A percentile compares a stretch with the other conserved stretches of the same genome.
Conservation (phyloP, 139 green algal species). For the Eudorina sp. region DNA sequence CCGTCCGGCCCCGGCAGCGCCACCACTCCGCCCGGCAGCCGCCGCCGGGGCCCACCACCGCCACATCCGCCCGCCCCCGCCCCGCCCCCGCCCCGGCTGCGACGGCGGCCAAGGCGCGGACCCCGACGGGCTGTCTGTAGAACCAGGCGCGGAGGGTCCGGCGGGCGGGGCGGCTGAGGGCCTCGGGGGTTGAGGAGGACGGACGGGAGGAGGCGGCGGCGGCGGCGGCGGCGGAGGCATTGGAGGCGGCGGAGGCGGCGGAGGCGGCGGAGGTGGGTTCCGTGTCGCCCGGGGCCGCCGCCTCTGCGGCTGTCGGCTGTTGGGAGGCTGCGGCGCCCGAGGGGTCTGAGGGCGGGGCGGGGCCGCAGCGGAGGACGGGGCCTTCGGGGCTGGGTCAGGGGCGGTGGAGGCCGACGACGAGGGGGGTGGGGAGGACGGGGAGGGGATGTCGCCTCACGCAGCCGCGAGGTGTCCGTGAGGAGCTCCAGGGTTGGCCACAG, state of each 20-base stretch:
- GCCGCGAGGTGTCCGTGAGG: neutral
- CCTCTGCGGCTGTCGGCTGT: too few relatives aligned
- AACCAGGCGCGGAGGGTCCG: conserved; percentile 33
- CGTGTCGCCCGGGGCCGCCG: too few relatives aligned
- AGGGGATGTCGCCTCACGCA: neutral
- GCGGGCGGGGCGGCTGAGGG: neutral
- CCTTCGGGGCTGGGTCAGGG: too few relatives aligned
- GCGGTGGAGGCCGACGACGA: neutral
- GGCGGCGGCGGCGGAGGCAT: neutral
- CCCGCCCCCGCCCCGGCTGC: neutral
- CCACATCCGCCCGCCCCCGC: neutral
- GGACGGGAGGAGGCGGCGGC: neutral
- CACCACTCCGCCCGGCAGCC: conserved; percentile 27
- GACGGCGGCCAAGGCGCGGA: neutral
- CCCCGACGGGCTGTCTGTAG: conserved; percentile 8
- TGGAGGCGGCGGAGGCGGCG: neutral
- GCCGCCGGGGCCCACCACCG: too few relatives aligned
- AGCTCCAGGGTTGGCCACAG: conserved; percentile 6
- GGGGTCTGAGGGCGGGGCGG: neutral
- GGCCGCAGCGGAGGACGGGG: too few relatives aligned
- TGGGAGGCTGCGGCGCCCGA: too few relatives aligned
- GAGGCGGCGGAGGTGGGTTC: too few relatives aligned
- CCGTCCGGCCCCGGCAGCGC: conserved; percentile 21
- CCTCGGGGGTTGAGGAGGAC: neutral
- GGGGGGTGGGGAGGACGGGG: neutral